Evolutionary conservation across 768 basidiomycete species (phyloP).

Genomic region (Lactarius sanguifluus): DNA sequence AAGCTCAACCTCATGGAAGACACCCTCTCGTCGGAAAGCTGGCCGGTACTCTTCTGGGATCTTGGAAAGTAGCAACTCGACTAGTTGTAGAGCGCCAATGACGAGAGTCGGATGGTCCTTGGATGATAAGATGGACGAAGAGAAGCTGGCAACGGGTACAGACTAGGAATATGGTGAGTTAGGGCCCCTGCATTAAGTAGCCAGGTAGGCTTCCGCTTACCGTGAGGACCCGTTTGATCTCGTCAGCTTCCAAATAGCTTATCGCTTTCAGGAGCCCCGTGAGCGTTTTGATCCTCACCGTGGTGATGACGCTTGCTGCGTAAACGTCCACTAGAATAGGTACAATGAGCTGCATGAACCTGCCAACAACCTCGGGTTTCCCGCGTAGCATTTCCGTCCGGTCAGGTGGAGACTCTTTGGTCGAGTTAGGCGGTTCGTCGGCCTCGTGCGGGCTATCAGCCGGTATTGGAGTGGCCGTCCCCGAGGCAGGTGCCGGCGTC

Average conservation of each 20-base stretch:
- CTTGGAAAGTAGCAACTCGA: slow-evolving; percentile 86
- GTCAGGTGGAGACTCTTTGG: slow-evolving; percentile 46
- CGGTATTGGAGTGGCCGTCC: slow-evolving; percentile 38
- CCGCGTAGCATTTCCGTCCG: slow-evolving; percentile 75
- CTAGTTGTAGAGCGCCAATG: slow-evolving; percentile 86
- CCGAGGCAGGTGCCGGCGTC: slow-evolving; percentile 35
- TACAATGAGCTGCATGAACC: slow-evolving; percentile 85
- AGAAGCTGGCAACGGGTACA: slow-evolving; percentile 94
- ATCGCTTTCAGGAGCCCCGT: slow-evolving; percentile 88
- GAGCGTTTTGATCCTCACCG: slow-evolving; percentile 86
- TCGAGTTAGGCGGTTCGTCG: slow-evolving; percentile 18
- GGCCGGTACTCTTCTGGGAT: slow-evolving; percentile 82
- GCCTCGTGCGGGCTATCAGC: slow-evolving; percentile 33
- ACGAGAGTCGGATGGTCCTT: slow-evolving; percentile 87
- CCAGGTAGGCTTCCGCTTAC: slow-evolving; percentile 46
- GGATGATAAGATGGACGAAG: slow-evolving; percentile 90
- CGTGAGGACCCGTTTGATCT: slow-evolving; percentile 71
- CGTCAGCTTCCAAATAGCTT: slow-evolving; percentile 79
- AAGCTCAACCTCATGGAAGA: slow-evolving; percentile 89
- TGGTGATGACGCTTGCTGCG: slow-evolving; percentile 90
- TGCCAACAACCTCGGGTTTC: slow-evolving; percentile 71
- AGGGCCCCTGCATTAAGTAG: slow-evolving; percentile 11
- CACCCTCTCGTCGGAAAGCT: slow-evolving; percentile 91
- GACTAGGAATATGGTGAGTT: slow-evolving; percentile 47
- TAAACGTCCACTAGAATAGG: slow-evolving; percentile 98